These are phyloP conservation scores for Geosiphon pyriformis DNA, from an alignment of 192 early-diverging fungal genomes.

Conservation along the genomic window DNA sequence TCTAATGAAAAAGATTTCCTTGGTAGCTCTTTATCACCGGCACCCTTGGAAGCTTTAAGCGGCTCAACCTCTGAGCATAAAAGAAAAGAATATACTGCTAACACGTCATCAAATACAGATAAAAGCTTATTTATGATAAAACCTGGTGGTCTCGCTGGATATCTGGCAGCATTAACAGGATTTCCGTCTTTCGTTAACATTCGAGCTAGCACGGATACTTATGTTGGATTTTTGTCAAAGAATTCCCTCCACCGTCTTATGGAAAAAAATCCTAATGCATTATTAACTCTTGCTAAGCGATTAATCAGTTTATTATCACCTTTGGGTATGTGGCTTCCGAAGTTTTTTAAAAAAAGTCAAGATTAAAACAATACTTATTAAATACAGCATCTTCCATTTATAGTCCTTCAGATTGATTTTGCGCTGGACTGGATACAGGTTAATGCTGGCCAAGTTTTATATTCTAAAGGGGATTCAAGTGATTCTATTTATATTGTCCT, in stretches of 20 bases:
- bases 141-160: slow-evolving; percentile 87
- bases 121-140: slow-evolving; percentile 62
- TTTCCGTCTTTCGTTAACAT: slow-evolving; percentile 87
- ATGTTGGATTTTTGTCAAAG: slow-evolving; percentile 87
- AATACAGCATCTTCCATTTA: too few relatives aligned
- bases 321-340: slow-evolving; percentile 58
- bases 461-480: slow-evolving; percentile 77
- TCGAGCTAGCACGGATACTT: slow-evolving; percentile 66
- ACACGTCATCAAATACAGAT: slow-evolving; percentile 18
- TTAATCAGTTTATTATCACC: slow-evolving; percentile 78
- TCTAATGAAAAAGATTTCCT: slow-evolving; percentile 28
- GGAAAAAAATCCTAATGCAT: slow-evolving; percentile 76
- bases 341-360: too few relatives aligned
- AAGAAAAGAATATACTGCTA: slow-evolving; percentile 35
- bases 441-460: slow-evolving; percentile 88
- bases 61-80: slow-evolving; percentile 21
- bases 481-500: slow-evolving; percentile 92
- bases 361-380: too few relatives aligned
- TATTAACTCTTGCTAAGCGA: slow-evolving; percentile 85
- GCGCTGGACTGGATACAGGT: slow-evolving; percentile 94
- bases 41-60: slow-evolving; percentile 22
- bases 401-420: slow-evolving; percentile 72
- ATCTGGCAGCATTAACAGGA: slow-evolving; percentile 86
- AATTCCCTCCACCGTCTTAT: slow-evolving; percentile 75
- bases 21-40: slow-evolving; percentile 1